Percentiles rank a stretch among this genome's conserved stretches.
phyloP scores from a whole-genome alignment of 495 filamentous ascomycete genomes.

The Neurospora africana region DNA sequence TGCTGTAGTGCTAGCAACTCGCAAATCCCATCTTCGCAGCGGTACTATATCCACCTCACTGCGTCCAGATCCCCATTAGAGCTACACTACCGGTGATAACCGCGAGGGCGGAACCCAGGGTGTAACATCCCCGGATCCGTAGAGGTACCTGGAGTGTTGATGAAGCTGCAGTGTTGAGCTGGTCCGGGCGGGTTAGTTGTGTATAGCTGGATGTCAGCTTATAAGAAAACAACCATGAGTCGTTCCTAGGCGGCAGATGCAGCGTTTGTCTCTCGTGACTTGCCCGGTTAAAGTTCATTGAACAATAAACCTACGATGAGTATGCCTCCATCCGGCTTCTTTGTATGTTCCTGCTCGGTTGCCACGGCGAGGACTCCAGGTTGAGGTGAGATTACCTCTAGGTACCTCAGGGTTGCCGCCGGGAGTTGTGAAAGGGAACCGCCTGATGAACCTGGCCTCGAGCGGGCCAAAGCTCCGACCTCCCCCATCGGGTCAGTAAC shows the following conservation, averaged over 20 bases:
- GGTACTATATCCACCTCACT: background rate
- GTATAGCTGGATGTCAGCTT: background rate
- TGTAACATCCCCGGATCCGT: background rate
- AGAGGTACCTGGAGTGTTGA: background rate
- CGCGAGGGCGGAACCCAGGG: background rate
- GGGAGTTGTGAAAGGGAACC: background rate
- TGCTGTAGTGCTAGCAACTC: background rate
- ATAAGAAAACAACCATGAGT: background rate
- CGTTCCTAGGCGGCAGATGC: background rate
- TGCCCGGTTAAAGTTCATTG: background rate
- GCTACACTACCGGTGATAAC: background rate
- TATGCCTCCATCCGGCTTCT: background rate
- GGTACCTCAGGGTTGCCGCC: background rate
- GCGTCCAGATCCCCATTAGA: background rate
- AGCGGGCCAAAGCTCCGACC: background rate
- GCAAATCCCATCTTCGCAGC: background rate
- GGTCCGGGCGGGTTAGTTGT: background rate
- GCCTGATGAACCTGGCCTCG: background rate
- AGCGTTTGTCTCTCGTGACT: background rate
- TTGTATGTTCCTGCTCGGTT: background rate
- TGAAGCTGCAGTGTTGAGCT: background rate
- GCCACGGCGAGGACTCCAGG: background rate
- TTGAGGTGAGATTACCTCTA: background rate
- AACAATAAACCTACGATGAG: background rate
- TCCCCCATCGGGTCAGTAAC: background rate